Evolutionary conservation across 352 stramenopile species (phyloP).

Genomic region (Globisporangium recalcitrans): DNA sequence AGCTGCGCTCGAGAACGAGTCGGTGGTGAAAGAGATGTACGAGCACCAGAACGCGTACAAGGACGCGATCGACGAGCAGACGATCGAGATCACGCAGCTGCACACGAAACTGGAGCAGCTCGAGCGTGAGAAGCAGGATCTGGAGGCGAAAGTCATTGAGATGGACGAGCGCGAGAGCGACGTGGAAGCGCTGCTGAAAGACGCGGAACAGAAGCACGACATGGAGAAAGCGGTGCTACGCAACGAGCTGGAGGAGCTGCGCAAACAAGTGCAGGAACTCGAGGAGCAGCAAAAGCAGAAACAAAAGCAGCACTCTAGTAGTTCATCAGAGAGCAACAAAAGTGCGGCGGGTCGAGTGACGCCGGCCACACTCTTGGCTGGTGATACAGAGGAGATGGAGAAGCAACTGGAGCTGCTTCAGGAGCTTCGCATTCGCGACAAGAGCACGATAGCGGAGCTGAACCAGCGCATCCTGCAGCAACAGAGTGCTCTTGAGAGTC

Average conservation of each 20-base stretch:
- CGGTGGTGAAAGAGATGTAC: constrained; percentile 36
- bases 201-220: constrained; percentile 46
- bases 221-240: constrained; percentile 47
- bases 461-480: constrained; percentile 54
- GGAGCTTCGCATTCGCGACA: constrained; percentile 60
- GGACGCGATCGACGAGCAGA: constrained; percentile 58
- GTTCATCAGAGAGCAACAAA: too few species aligned
- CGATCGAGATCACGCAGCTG: constrained; percentile 56
- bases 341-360: background rate
- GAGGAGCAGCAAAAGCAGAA: constrained; percentile 33
- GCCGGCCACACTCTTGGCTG: background rate
- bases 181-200: constrained; percentile 40
- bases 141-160: constrained; percentile 69
- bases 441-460: constrained; percentile 51
- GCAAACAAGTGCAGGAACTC: constrained; percentile 33
- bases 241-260: constrained; percentile 37
- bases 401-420: constrained; percentile 59
- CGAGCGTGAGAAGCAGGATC: constrained; percentile 41
- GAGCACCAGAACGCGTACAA: constrained; percentile 49
- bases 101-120: constrained; percentile 48
- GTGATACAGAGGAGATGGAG: constrained; percentile 39
- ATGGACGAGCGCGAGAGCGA: constrained; percentile 65
- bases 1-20: constrained; percentile 40
- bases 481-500: constrained; percentile 51
- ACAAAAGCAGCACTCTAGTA: constrained; percentile 11